Conservation (phyloP, 176 grass and related monocot genomes). For the Juncus inflexus region DNA sequence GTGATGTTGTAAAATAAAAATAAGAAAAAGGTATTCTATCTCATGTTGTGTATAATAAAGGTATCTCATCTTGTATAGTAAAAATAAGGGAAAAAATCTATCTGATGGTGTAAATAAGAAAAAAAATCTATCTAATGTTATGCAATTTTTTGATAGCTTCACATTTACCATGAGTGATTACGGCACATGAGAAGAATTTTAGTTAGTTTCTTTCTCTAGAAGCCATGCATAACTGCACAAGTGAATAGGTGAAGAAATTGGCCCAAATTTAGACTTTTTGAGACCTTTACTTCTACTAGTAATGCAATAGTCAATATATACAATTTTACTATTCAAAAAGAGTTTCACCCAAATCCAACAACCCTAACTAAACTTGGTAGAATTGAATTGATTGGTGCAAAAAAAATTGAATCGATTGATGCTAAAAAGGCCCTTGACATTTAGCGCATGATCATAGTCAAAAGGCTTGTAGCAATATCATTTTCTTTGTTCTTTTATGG, state of each 20-base stretch:
- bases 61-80: too few species aligned
- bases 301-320: constrained; percentile 8
- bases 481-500: constrained; percentile 27
- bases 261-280: neutral
- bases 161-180: too few species aligned
- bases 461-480: constrained; percentile 23
- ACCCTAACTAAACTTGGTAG: constrained; percentile 28
- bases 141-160: too few species aligned
- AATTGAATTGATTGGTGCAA: constrained; percentile 7
- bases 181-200: too few species aligned
- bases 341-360: constrained; percentile 18
- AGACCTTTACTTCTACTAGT: neutral
- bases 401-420: constrained; percentile 8
- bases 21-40: too few species aligned
- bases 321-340: constrained; percentile 8
- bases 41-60: too few species aligned
- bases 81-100: too few species aligned
- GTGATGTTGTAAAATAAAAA: too few species aligned
- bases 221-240: constrained; percentile 13
- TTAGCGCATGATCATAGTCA: constrained; percentile 31
- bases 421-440: constrained; percentile 25
- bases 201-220: neutral
- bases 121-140: too few species aligned
- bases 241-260: neutral
- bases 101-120: too few species aligned